phyloP scores from a whole-genome alignment of 2,329 filamentous ascomycete genomes.

The Cercospora berteroae region DNA sequence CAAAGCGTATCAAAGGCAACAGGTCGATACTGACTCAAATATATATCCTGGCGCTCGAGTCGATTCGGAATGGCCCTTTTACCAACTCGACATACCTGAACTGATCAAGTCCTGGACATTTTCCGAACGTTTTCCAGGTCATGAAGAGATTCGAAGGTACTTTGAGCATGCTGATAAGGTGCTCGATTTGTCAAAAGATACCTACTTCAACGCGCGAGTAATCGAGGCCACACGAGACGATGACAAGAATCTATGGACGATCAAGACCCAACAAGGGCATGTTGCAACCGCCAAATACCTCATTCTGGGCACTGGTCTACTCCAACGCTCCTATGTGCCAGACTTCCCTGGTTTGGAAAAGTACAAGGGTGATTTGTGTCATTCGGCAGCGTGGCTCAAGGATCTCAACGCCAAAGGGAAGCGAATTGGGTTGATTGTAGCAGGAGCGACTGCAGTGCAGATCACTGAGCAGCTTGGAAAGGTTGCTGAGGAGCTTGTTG shows the following conservation, averaged over 20 bases:
- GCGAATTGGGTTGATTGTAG: conserved; percentile 44
- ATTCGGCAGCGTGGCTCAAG: conserved; percentile 44
- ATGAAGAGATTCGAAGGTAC: conserved; percentile 53
- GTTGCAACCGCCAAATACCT: conserved; percentile 37
- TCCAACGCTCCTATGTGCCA: conserved; percentile 41
- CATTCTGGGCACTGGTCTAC: conserved; percentile 41
- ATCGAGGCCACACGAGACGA: conserved; percentile 54
- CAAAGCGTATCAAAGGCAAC: too few relatives aligned
- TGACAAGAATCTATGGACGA: conserved; percentile 48
- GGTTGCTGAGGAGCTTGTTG: conserved; percentile 45
- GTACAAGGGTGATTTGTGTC: conserved; percentile 43
- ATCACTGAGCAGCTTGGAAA: conserved; percentile 37
- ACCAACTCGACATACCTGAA: conserved; percentile 49
- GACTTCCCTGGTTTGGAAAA: conserved; percentile 38
- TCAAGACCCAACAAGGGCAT: conserved; percentile 51
- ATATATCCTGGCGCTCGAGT: conserved; percentile 48
- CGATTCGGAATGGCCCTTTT: conserved; percentile 49
- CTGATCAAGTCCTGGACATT: conserved; percentile 56
- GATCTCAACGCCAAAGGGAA: conserved; percentile 37
- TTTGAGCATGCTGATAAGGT: conserved; percentile 61
- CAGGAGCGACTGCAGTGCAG: conserved; percentile 46
- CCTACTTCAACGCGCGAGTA: conserved; percentile 57
- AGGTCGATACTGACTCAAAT: background rate
- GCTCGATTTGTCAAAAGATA: conserved; percentile 57
- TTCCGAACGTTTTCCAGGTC: conserved; percentile 34